Base-by-base conservation (phyloP, 2,329 filamentous ascomycete species). In the Ophiostoma ips region DNA sequence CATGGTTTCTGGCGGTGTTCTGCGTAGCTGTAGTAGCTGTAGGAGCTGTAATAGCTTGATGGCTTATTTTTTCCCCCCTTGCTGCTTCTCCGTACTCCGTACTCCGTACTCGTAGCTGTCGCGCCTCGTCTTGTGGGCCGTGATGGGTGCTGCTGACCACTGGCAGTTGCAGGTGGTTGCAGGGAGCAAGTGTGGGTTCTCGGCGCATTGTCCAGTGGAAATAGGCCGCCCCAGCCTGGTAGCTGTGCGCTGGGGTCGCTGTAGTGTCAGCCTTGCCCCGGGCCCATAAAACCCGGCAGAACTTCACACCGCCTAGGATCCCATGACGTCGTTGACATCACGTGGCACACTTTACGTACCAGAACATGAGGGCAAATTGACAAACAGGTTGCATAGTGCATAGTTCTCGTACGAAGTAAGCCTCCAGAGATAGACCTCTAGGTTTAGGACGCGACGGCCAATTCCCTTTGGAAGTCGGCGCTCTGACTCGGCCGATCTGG, bases 401-500 rank as follows among this genome's bases (percentile, higher is more conserved):
- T n/a, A n/a, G n/a, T n/a, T n/a, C n/a, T n/a, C n/a, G n/a, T n/a
- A n/a, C n/a, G n/a, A n/a, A n/a, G n/a, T n/a, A n/a, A n/a, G n/a
- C n/a, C n/a, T n/a, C n/a, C n/a, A n/a, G n/a, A n/a, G n/a, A n/a
- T n/a, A n/a, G n/a, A n/a, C n/a, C n/a, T n/a, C n/a, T n/a, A n/a
- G n/a, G n/a, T n/a, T n/a, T n/a, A n/a, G n/a, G n/a, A n/a, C n/a
- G n/a, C n/a, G n/a, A n/a, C n/a, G n/a, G n/a, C n/a, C n/a, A n/a
- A n/a, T n/a, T n/a, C n/a, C n/a, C n/a, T n/a, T n/a, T 70, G 66
- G 33, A 60, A 56, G 45, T 72, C 72, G 50, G 73, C 67, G 28
- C 71, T 72, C 59, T 77, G 54, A 76, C 71, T 53, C 76, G 73
- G 56, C 76, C 73, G 53, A 77, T 69, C 58, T 76, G 73, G 45